A percentile compares a stretch with the other conserved stretches of the same genome.
phyloP scores from a whole-genome alignment of 2,329 filamentous ascomycete genomes.

The Colletotrichum godetiae region DNA sequence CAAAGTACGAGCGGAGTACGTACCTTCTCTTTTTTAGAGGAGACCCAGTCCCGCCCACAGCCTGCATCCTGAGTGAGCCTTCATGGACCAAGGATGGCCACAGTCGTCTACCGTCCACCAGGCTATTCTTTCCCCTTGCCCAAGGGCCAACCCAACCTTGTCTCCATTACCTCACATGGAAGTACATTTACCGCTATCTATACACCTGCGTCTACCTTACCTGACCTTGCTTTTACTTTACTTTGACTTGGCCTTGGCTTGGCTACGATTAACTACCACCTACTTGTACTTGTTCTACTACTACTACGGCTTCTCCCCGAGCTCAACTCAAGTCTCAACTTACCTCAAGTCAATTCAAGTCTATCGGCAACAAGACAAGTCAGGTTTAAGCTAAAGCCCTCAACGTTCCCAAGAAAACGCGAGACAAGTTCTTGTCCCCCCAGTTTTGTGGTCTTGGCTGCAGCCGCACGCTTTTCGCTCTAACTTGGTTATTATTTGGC shows the following conservation, averaged over 20 bases:
- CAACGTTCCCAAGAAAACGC: neutral
- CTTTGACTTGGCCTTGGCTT: neutral
- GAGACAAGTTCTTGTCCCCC: neutral
- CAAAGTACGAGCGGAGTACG: neutral
- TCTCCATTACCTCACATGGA: conserved; percentile 6
- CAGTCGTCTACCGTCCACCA: conserved; percentile 1
- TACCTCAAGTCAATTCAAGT: neutral
- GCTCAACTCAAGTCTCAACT: neutral
- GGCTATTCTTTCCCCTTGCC: neutral
- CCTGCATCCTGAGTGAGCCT: too few species aligned
- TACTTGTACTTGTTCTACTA: neutral
- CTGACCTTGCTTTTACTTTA: neutral
- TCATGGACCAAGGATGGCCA: neutral
- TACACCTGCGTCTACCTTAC: neutral
- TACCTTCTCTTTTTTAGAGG: conserved; percentile 6
- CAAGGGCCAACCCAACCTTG: neutral
- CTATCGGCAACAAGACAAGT: neutral
- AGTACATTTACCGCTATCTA: neutral
- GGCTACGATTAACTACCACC: neutral
- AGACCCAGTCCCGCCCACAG: neutral
- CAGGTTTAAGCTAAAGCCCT: neutral
- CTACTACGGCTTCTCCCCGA: neutral
- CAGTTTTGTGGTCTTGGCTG: neutral
- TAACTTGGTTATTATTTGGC: neutral
- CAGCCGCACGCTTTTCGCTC: neutral